Base-by-base conservation (phyloP, 495 filamentous ascomycete species). In the Recurvomyces mirabilis region DNA sequence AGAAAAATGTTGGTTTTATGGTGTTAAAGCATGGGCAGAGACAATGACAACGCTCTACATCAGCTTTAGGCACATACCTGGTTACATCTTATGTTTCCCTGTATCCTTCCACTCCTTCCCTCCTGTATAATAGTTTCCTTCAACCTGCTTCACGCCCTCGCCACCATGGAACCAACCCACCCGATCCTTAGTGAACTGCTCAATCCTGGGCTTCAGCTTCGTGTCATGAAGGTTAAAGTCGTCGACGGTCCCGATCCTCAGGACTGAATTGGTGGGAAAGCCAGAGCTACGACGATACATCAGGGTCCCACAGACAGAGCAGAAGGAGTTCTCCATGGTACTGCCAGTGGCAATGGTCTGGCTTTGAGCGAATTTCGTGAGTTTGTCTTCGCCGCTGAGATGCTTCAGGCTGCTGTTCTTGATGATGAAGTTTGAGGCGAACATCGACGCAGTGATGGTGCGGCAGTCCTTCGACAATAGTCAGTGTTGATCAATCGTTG, bases 391-490 rank as follows among this genome's bases (percentile, higher is more conserved):
- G 18, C 74, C 73, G 20, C 72, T 66, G 3, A 68, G 18, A 55
- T 74, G 67, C 43, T 41, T 56, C 6, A 75, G 44, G 36, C 66
- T 33, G 9, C 57, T 33, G 56, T 70, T 58, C 24, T 36, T 43
- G 39, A 73, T 56, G 29, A 61, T 68, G 58, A 76, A 72, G 54
- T 75, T 75, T 35, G 68, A 65, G 13, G 72, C 69, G 63, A 73
- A 74, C 68, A 74, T 72, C 4, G 73, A 75, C 5, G 72, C 71
- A 5, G 71, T 75, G 53, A 76, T 64, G 51, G 76, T 78, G 43
- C 62, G 69, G 59, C 72, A 75, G 61, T 76, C 72, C 22, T 56
- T 47, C 26, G n/a, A n/a, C n/a, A n/a, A n/a, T n/a, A n/a, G n/a
- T n/a, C n/a, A n/a, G n/a, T n/a, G 33, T 15, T 11, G 7, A 7